Conservation (phyloP, 108 stramenopile species). For the Hondaea fermentalgiana region DNA sequence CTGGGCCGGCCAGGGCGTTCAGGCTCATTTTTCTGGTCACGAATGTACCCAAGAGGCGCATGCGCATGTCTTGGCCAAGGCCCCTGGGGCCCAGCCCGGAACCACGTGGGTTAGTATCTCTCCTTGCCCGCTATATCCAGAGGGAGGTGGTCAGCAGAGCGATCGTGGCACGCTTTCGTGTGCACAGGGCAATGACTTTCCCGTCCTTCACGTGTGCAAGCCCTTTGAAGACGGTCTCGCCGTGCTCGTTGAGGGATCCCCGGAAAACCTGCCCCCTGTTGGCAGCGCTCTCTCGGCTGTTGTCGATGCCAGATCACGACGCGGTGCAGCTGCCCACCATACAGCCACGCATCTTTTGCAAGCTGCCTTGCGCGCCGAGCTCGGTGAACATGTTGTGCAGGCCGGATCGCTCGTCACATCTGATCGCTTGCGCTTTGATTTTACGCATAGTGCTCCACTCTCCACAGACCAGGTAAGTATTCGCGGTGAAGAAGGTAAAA, state of each 20-base stretch:
- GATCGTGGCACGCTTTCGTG: slow-evolving; percentile 61
- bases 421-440: slow-evolving; percentile 91
- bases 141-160: slow-evolving; percentile 86
- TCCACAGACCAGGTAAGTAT: slow-evolving; percentile 6
- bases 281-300: slow-evolving; percentile 63
- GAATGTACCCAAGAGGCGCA: not conserved
- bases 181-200: not conserved
- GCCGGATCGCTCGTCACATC: slow-evolving; percentile 91
- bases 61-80: not conserved
- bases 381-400: slow-evolving; percentile 74
- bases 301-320: slow-evolving; percentile 87
- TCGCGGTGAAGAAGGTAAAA: not conserved
- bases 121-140: slow-evolving; percentile 85
- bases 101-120: slow-evolving; percentile 69
- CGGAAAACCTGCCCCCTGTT: slow-evolving; percentile 28
- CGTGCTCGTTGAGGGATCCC: slow-evolving; percentile 1
- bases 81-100: not conserved
- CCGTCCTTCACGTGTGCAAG: not conserved
- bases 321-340: slow-evolving; percentile 87
- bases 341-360: slow-evolving; percentile 99
- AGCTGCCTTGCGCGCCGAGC: slow-evolving; percentile 75
- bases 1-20: slow-evolving; percentile 38
- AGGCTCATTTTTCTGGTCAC: not conserved
- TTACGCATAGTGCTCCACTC: slow-evolving; percentile 74
- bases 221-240: slow-evolving; percentile 6